Evolutionary conservation across 2,329 filamentous ascomycete species (phyloP), one percentile per base, ranked within the genome.

Genomic region (Epichloe brachyelytri): DNA sequence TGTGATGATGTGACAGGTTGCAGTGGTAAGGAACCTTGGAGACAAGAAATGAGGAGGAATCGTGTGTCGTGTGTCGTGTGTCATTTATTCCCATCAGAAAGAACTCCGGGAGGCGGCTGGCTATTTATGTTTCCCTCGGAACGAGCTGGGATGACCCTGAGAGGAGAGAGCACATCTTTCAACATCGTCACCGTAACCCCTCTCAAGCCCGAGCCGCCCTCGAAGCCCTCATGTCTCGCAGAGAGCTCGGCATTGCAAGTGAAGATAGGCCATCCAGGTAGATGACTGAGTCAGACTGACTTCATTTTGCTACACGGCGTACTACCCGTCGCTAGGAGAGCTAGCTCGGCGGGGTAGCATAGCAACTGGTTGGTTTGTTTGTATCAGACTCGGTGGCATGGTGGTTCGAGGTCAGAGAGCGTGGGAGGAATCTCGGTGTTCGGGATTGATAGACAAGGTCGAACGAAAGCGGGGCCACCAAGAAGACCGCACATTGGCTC

Each of bases 371-470:
- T 20, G n/a, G 15, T 41, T 15, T 19, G 7, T 41, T 15, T 41
- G 10, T 41, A 14, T 41, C 39, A n/a, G n/a, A 7, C 22, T 30
- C 8, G 30, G 30, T 30, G 30, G 12, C 40, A 15, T 20, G 10
- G 8, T 5, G 19, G 17, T 12, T 43, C 10, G 12, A 43, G 4
- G n/a, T 17, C 39, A 19, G 17, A 22, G 26, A 5, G 33, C 11
- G n/a, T 19, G 26, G 51, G 51, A 39, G 17, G 22, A 15, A 56
- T 49, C 51, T 57, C 56, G 56, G 56, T 11, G n/a, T 57, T 57
- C 56, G 56, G 56, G 19, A 48, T 56, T 53, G 50, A 37, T 15
- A 14, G 36, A 20, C 15, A 5, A 49, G 36, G n/a, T 49, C 30
- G 30, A 11, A 41, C 39, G 17, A n/a, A 43, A 17, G 40, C 19